phyloP scores from a whole-genome alignment of 345 rosid genomes.

The Sonneratia caseolaris region DNA sequence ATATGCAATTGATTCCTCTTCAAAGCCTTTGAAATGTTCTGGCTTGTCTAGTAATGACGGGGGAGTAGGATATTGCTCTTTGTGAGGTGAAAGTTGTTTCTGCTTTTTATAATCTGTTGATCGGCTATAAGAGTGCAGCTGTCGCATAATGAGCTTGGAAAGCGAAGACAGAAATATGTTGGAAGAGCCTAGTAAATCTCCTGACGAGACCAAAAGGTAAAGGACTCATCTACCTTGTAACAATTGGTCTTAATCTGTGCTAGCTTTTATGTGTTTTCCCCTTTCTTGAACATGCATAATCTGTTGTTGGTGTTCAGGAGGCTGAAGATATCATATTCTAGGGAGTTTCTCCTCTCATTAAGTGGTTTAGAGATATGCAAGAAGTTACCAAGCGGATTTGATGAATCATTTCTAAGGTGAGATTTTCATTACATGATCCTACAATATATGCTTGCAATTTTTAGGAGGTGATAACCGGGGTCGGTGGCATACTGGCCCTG shows the following conservation, averaged over 20 bases:
- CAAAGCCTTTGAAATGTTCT: neutral
- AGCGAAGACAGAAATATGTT: slow-evolving; percentile 29
- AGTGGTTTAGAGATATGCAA: slow-evolving; percentile 67
- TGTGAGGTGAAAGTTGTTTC: neutral
- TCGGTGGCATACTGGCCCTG: neutral
- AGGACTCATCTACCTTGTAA: slow-evolving; percentile 2
- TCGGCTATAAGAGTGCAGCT: slow-evolving; percentile 2
- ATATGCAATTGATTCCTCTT: neutral
- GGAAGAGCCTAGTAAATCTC: slow-evolving; percentile 30
- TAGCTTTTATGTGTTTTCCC: neutral
- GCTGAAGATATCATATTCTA: slow-evolving; percentile 43
- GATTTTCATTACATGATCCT: slow-evolving; percentile 4
- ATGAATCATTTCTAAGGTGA: slow-evolving; percentile 53
- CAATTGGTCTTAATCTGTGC: slow-evolving; percentile 6
- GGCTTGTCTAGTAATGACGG: neutral
- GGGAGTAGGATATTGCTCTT: neutral
- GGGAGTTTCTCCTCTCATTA: slow-evolving; percentile 60
- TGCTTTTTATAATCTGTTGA: neutral
- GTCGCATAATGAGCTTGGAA: slow-evolving; percentile 53
- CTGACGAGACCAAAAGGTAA: slow-evolving; percentile 35
- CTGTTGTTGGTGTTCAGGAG: slow-evolving; percentile 40
- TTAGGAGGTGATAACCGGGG: neutral
- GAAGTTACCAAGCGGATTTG: slow-evolving; percentile 53
- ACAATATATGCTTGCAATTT: neutral
- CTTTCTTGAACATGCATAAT: slow-evolving; percentile 3